Base-by-base conservation (phyloP, 345 rosid genomes). In the Populus nigra region DNA sequence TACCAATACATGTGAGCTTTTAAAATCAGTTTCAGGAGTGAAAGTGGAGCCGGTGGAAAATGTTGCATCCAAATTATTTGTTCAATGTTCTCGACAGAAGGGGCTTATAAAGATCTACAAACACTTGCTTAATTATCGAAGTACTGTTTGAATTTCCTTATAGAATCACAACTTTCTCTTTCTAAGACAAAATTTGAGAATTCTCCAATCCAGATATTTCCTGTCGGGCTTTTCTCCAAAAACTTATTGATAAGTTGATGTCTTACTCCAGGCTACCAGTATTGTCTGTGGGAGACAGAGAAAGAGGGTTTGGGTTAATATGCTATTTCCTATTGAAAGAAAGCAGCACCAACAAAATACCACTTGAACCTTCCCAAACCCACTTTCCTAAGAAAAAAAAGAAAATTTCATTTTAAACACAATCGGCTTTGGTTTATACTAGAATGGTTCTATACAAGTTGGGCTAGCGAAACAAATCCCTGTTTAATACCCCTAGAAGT, bases 21-120 rank as follows among this genome's bases (percentile, higher is more conserved):
- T 95, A 77, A 93, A 95, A 83, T 91, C 96, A 33, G 90, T 93
- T 75, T 87, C 91, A 8, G 97, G 97, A 77, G 39, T 95, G 88
- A 93, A 91, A 86, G 92, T 95, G 71, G 97, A 87, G 83, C 96
- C 98, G 18, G 94, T 95, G 57, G 99, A 95, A 84, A 93, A 88
- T 75, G 92, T 87, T 50, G 87, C 97, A 38, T 92, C 99, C 79
- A 95, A 95, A 85, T 88, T 95, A 80, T 91, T 95, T 84, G 99
- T 95, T 77, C 99, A 95, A 73, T 95, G 99, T 84, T 93, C 97
- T 80, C 94, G 99, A 74, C 99, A 95, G 80, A 87, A 89, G 71
- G 92, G 96, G 45, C 94, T 95, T 68, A 89, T 93, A 86, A 96
- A 93, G 89, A 96, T 96, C 83, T 93, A 96, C 85, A 86, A 89